These are phyloP conservation scores for Naganishia randhawae DNA, from an alignment of 768 basidiomycete genomes.

Conservation along the genomic window DNA sequence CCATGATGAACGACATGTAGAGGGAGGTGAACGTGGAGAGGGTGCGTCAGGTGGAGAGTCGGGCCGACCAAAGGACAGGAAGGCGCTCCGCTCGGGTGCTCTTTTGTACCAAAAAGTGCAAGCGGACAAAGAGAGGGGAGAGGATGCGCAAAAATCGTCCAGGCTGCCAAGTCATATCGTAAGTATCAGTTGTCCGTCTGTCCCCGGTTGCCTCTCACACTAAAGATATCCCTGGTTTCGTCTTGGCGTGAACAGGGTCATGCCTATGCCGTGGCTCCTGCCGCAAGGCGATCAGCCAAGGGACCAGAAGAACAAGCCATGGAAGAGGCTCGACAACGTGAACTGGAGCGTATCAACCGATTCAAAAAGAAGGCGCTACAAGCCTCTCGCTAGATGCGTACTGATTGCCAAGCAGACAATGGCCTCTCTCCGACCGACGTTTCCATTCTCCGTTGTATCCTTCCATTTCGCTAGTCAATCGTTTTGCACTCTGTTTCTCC, in stretches of 20 bases:
- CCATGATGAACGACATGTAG: constrained; percentile 14
- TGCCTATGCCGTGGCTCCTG: constrained; percentile 26
- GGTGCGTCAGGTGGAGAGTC: not conserved
- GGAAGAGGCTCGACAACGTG: constrained; percentile 25
- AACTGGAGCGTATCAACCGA: constrained; percentile 25
- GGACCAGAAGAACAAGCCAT: constrained; percentile 19
- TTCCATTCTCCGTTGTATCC: not conserved
- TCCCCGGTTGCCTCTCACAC: not conserved
- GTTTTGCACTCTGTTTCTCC: not conserved
- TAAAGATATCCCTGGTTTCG: not conserved
- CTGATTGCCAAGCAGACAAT: not conserved
- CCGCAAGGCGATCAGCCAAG: constrained; percentile 21
- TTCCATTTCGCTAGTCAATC: constrained; percentile 3
- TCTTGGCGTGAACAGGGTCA: constrained; percentile 23
- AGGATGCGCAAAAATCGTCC: constrained; percentile 13
- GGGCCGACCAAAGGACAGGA: constrained; percentile 11
- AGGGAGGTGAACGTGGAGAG: constrained; percentile 7
- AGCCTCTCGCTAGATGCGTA: constrained; percentile 4
- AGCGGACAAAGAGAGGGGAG: constrained; percentile 1
- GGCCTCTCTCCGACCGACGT: not conserved
- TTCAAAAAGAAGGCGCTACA: constrained; percentile 28
- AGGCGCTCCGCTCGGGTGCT: constrained; percentile 2
- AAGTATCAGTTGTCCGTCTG: too few relatives aligned
- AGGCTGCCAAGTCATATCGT: constrained; percentile 27
- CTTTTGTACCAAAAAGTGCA: constrained; percentile 19